Percentiles rank a stretch among this genome's conserved stretches.
Evolutionary conservation across 345 rosid species (phyloP).

Genomic region (Nasturtium officinale): DNA sequence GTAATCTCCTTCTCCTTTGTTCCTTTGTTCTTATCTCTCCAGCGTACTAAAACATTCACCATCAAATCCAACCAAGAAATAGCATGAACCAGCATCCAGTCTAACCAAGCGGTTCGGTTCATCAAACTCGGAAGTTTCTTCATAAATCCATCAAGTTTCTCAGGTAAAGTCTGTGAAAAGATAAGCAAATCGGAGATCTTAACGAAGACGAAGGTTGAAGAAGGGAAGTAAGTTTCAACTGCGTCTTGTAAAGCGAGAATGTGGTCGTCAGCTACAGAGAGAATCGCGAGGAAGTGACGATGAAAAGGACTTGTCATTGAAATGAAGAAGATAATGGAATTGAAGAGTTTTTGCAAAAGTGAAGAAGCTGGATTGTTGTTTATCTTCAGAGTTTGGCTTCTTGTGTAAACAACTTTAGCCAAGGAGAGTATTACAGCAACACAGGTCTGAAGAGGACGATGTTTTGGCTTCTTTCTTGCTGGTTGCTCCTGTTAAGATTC

Average conservation of each 20-base stretch:
- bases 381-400: constrained; percentile 45
- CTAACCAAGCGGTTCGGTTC: constrained; percentile 44
- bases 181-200: constrained; percentile 46
- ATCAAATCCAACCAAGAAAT: constrained; percentile 52
- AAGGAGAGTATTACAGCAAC: constrained; percentile 46
- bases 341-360: constrained; percentile 31
- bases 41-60: constrained; percentile 24
- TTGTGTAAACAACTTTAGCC: constrained; percentile 44
- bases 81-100: constrained; percentile 38
- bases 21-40: constrained; percentile 42
- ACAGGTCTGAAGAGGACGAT: constrained; percentile 66
- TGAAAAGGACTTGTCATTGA: constrained; percentile 37
- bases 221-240: constrained; percentile 56
- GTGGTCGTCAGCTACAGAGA: constrained; percentile 50
- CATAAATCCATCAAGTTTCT: constrained; percentile 46
- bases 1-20: constrained; percentile 61
- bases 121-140: constrained; percentile 40
- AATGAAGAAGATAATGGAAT: background rate
- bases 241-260: constrained; percentile 51
- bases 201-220: constrained; percentile 48
- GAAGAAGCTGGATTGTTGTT: constrained; percentile 32
- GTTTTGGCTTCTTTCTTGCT: constrained; percentile 31
- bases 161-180: constrained; percentile 55
- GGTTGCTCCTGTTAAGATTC: constrained; percentile 41
- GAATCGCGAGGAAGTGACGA: constrained; percentile 44